Evolutionary conservation across 371 early-diverging fungal species (phyloP), one percentile per base, ranked within the genome.

Genomic region (Mortierella sp.): DNA sequence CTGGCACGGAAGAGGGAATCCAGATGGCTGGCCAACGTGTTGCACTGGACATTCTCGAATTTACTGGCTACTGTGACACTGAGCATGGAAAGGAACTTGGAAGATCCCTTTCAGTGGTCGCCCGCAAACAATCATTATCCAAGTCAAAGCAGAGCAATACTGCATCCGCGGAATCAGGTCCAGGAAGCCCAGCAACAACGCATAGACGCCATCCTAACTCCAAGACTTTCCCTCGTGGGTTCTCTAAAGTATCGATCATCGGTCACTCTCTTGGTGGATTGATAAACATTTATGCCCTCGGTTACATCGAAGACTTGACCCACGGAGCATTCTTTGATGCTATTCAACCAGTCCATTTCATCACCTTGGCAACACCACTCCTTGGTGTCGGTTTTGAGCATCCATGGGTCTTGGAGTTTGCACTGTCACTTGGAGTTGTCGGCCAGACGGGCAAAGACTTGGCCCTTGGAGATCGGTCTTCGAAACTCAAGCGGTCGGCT

Each of bases 391-490:
- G 71, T 9, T 74, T 68, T 41, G 81, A 81, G 40, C 64, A 68
- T 44, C 78, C 81, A 16, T 81, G 81, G 81, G 69, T 80, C 25
- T 41, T 79, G 13, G 65, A 59, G 12, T 28, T 44, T 17, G 80
- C 72, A 2, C 46, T 81, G 3, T 44, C 62, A 12, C 45, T 54
- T 13, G 81, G 81, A 24, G 44, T 46, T 8, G 40, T 77, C 25
- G 81, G 81, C 0, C 81, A 81, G 66, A 79, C 81, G 3, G 81
- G 81, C 4, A 81, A 80, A 57, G 79, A 81, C 66, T 43, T 81
- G 22, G 64, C 69, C 0, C 31, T 79, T 14, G 61, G 55, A 29
- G 57, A 64, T n/a, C 54, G 72, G 25, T 62, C 66, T 1, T 48
- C 41, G 8, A 54, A 48, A 22, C 59, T 46, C 60, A 65, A 57